These are phyloP conservation scores for Centrapalus pauciflorus DNA, from an alignment of 129 eudicot species.

Conservation along the genomic window DNA sequence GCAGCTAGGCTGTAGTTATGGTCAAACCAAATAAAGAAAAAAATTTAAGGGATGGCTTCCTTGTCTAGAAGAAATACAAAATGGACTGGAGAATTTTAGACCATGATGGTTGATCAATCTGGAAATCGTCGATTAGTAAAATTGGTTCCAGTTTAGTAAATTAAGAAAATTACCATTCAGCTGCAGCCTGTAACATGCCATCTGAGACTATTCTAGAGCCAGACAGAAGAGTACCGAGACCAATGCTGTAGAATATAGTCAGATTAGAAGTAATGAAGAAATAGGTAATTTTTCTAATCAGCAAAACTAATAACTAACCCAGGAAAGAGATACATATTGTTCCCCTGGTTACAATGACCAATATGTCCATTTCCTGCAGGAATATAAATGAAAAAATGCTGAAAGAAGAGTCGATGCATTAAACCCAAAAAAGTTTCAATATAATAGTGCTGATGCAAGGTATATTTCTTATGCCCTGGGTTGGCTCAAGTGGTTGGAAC, in stretches of 20 bases:
- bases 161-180: conserved; percentile 65
- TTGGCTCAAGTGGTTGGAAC: too few species aligned
- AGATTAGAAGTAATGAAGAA: neutral
- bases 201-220: conserved; percentile 86
- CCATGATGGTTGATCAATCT: neutral
- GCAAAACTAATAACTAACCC: conserved; percentile 50
- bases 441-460: too few species aligned
- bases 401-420: neutral
- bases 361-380: conserved; percentile 67
- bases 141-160: neutral
- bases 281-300: neutral
- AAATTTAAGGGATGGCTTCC: neutral
- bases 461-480: too few species aligned
- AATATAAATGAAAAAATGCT: neutral
- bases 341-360: conserved; percentile 96
- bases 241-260: conserved; percentile 56
- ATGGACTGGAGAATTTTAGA: neutral
- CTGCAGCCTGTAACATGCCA: conserved; percentile 99
- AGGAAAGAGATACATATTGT: conserved; percentile 96
- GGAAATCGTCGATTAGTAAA: neutral
- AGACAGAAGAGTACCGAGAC: conserved; percentile 89
- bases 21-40: neutral
- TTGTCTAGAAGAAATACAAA: neutral
- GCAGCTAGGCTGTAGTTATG: conserved; percentile 64
- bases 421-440: too few species aligned